Base-by-base conservation (phyloP, 1,139 yeast genomes). In the Debaryomyces sp. region DNA sequence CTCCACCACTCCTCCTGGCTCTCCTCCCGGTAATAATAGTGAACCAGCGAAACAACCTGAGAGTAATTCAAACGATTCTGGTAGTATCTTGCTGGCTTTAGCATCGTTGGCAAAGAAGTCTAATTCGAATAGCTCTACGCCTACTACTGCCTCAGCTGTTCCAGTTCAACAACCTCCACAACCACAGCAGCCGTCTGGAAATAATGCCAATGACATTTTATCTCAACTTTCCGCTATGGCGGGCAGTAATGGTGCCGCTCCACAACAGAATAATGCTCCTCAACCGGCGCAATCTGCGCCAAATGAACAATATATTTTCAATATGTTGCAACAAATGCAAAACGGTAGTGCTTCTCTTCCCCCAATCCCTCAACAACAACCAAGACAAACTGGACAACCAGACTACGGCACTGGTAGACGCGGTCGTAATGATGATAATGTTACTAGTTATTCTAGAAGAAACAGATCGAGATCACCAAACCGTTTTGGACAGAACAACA, bases 11-110 rank as follows among this genome's bases (percentile, higher is more conserved):
- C 89, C 89, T 46, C 74, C 74, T 23, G 80, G 78, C 40, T 64
- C 85, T 45, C 84, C 85, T 34, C 81, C 82, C 48, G 66, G 65
- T 48, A 57, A 65, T 18, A 59, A 61, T 35, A 66, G 58, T 37
- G 68, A 61, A 45, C 67, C 71, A 5, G 60, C 58, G 18, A 57
- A 55, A 52, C 65, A 26, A 54, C 67, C 41, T n/a, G 54, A 57
- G n/a, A 50, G 61, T 29, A 54, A 51, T 41, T 56, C 64, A 6
- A 63, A 73, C 50, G 84, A 81, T 59, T 80, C 88, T 15, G 78
- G 77, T 49, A 81, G 85, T 54, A 82, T 84, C 51, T 74, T 84
- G 59, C 83, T 79, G 72, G 86, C 87, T n/a, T 71, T 84, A 50
- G 87, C 87, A 22, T 78, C 85, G 9, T 71, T 83, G 52, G 78